Percentiles rank a stretch among this genome's conserved stretches.
These are phyloP conservation scores for Blastobotrys peoriensis DNA, from an alignment of 805 yeast species.

Conservation along the genomic window DNA sequence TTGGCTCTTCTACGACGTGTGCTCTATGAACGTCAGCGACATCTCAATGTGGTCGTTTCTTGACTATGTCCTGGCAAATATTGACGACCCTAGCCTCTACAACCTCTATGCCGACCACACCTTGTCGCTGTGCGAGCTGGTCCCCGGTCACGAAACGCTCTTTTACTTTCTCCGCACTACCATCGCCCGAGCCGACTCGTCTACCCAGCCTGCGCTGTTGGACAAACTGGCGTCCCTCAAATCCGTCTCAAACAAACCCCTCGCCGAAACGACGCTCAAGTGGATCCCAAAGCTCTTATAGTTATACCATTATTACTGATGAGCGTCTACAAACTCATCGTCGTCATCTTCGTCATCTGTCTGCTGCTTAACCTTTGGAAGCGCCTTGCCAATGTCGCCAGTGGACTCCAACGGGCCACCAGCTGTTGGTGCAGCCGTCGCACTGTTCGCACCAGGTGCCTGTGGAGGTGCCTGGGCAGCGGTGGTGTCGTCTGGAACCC, in stretches of 20 bases:
- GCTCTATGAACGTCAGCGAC: conserved; percentile 25
- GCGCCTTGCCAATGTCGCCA: conserved; percentile 14
- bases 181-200: conserved; percentile 1
- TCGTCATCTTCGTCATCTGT: conserved; percentile 15
- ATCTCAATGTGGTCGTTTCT: conserved; percentile 31
- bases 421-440: too few species aligned
- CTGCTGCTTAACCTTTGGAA: conserved; percentile 8
- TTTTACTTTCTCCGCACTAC: conserved; percentile 16
- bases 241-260: background rate
- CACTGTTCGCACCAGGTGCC: too few species aligned
- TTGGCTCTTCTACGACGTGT: conserved; percentile 11
- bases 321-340: conserved; percentile 25
- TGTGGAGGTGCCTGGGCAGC: background rate
- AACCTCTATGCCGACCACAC: conserved; percentile 1
- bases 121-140: conserved; percentile 3
- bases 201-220: too few species aligned
- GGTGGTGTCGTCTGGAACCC: background rate
- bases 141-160: conserved; percentile 21
- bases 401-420: conserved; percentile 14
- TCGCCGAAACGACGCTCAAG: background rate
- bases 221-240: too few species aligned
- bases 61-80: conserved; percentile 8
- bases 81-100: background rate
- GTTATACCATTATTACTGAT: conserved; percentile 8
- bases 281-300: background rate